These are phyloP conservation scores for Lactarius vividus DNA, from an alignment of 768 basidiomycete genomes.

Conservation along the genomic window DNA sequence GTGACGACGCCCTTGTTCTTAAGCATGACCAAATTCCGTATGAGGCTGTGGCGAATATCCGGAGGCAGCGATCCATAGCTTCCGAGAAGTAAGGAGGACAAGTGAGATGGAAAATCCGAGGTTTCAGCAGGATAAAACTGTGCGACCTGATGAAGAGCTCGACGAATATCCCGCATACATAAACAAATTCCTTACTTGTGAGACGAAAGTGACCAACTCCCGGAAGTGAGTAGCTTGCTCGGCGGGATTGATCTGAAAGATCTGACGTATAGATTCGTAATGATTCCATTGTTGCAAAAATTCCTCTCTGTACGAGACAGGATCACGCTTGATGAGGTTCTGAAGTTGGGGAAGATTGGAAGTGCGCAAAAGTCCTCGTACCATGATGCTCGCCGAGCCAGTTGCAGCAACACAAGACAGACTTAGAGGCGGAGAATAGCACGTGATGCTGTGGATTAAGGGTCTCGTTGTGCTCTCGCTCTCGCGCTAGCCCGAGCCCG, in stretches of 20 bases:
- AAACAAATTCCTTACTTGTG: conserved; percentile 53
- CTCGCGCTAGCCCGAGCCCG: background rate
- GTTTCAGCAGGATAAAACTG: conserved; percentile 94
- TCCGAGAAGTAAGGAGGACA: conserved; percentile 76
- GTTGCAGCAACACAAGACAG: too few species aligned
- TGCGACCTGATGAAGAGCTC: conserved; percentile 53
- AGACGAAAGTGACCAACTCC: conserved; percentile 88
- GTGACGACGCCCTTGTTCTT: conserved; percentile 90
- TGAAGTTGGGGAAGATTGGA: conserved; percentile 54
- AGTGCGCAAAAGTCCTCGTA: conserved; percentile 31
- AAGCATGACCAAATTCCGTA: conserved; percentile 91
- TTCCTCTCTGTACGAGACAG: conserved; percentile 87
- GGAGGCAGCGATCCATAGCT: conserved; percentile 71
- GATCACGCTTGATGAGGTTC: conserved; percentile 95
- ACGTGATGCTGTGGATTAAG: conserved; percentile 18
- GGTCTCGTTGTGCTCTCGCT: background rate
- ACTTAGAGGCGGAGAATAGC: background rate
- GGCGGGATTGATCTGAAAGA: conserved; percentile 78
- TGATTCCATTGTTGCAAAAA: conserved; percentile 97
- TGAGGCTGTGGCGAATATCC: conserved; percentile 79
- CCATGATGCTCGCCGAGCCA: background rate
- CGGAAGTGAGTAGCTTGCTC: conserved; percentile 84
- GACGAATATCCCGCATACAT: background rate
- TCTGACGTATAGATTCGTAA: conserved; percentile 82
- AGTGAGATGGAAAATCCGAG: conserved; percentile 74